These are phyloP conservation scores for Talaromyces marneffei DNA, from an alignment of 2,329 filamentous ascomycete species.

Conservation along the genomic window DNA sequence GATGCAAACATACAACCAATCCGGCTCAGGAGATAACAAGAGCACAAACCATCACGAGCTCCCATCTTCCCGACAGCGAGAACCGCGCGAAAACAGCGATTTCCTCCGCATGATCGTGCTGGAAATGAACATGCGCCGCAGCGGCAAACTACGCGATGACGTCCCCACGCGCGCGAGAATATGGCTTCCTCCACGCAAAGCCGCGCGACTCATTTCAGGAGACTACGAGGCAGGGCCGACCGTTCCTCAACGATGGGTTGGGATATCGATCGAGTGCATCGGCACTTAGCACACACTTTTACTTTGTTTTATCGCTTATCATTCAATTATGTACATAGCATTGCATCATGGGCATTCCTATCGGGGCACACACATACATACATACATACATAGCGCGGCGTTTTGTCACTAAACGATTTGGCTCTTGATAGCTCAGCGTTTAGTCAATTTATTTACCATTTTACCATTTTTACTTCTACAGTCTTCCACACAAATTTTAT, in stretches of 20 bases:
- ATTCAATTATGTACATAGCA: not conserved
- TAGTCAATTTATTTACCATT: not conserved
- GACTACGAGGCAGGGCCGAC: conserved; percentile 19
- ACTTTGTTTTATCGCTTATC: not conserved
- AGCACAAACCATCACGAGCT: conserved; percentile 30
- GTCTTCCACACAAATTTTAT: not conserved
- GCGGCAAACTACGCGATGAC: conserved; percentile 55
- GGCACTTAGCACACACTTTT: not conserved
- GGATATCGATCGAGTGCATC: conserved; percentile 21
- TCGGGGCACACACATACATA: not conserved
- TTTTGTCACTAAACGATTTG: not conserved
- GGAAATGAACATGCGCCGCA: conserved; percentile 63
- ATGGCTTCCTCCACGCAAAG: conserved; percentile 54
- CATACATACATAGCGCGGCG: conserved; percentile 6
- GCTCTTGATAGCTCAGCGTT: not conserved
- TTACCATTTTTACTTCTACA: not conserved
- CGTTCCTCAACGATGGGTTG: conserved; percentile 27
- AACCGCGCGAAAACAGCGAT: conserved; percentile 58
- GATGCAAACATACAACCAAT: conserved; percentile 54
- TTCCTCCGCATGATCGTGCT: conserved; percentile 60
- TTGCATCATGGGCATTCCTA: not conserved
- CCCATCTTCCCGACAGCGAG: conserved; percentile 51
- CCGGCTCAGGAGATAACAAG: conserved; percentile 27
- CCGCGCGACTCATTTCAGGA: conserved; percentile 14
- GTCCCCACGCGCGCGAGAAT: conserved; percentile 51